A percentile compares a stretch with the other conserved stretches of the same genome.
phyloP scores from a whole-genome alignment of 345 rosid genomes.

The Murraya koenigii region DNA sequence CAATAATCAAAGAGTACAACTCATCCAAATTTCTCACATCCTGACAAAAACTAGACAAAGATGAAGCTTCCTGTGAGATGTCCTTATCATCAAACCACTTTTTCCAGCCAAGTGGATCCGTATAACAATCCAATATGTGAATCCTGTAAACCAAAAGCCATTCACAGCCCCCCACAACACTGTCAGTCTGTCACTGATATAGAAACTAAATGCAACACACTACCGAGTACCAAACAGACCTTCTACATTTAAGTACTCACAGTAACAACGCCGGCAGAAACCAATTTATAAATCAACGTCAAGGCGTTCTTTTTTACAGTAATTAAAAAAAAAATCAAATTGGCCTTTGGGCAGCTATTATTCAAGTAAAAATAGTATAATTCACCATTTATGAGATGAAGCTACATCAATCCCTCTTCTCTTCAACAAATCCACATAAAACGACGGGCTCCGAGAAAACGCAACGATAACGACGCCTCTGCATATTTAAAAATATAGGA shows the following conservation, averaged over 20 bases:
- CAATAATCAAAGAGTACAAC: constrained; percentile 55
- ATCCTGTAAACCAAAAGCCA: constrained; percentile 39
- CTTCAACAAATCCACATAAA: constrained; percentile 56
- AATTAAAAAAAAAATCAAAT: not conserved
- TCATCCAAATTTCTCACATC: constrained; percentile 62
- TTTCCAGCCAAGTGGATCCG: constrained; percentile 89
- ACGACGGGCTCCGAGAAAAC: constrained; percentile 61
- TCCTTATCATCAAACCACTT: constrained; percentile 26
- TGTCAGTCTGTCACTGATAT: not conserved
- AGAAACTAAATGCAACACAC: not conserved
- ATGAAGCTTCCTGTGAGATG: constrained; percentile 30
- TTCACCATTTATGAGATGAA: constrained; percentile 60
- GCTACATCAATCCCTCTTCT: constrained; percentile 42
- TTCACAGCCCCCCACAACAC: constrained; percentile 4
- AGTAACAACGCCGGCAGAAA: not conserved
- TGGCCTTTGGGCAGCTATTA: not conserved
- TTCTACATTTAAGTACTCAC: not conserved
- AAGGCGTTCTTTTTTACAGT: not conserved
- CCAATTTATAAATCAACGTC: too few species aligned
- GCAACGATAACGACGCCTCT: constrained; percentile 74
- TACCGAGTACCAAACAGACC: not conserved
- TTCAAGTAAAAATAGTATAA: not conserved
- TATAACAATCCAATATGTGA: constrained; percentile 81
- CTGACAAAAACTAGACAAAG: constrained; percentile 28
- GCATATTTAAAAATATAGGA: constrained; percentile 8